These are phyloP conservation scores for Phytomonas sp. DNA, from an alignment of 208 protist species.

Conservation along the genomic window DNA sequence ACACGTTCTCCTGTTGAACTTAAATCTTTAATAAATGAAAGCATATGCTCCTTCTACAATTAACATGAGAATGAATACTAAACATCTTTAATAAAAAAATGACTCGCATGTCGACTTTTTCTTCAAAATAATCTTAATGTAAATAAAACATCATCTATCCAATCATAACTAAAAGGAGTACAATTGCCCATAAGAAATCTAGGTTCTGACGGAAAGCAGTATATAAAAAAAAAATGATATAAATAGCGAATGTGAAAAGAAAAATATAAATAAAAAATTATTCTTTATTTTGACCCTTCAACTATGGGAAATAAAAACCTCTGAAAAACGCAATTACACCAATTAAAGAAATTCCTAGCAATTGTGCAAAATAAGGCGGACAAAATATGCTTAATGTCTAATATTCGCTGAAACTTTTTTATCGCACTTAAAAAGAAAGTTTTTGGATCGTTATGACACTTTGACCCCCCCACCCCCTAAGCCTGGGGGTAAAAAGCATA, in stretches of 20 bases:
- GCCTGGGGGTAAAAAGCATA: too few relatives aligned
- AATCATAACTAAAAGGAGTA: slow-evolving; percentile 21
- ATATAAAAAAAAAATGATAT: background rate
- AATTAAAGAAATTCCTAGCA: background rate
- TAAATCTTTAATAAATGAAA: slow-evolving; percentile 48
- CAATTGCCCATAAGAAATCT: slow-evolving; percentile 20
- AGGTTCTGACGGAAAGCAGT: background rate
- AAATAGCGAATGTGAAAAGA: background rate
- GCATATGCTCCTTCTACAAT: slow-evolving; percentile 49
- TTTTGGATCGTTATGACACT: too few relatives aligned
- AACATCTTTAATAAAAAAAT: slow-evolving; percentile 33
- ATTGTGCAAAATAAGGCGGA: background rate
- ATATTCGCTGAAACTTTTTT: too few relatives aligned
- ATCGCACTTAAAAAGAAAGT: too few relatives aligned
- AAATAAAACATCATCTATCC: slow-evolving; percentile 15
- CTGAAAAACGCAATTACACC: too few relatives aligned
- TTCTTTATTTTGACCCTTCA: background rate
- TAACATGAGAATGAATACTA: slow-evolving; percentile 34
- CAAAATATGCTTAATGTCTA: background rate
- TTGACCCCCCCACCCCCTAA: too few relatives aligned
- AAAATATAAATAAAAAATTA: background rate
- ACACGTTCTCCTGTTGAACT: slow-evolving; percentile 24
- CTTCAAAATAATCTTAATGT: slow-evolving; percentile 6
- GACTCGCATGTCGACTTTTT: slow-evolving; percentile 15
- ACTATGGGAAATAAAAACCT: background rate